phyloP scores from a whole-genome alignment of 805 yeast species.

The Ogataea degrootiae region DNA sequence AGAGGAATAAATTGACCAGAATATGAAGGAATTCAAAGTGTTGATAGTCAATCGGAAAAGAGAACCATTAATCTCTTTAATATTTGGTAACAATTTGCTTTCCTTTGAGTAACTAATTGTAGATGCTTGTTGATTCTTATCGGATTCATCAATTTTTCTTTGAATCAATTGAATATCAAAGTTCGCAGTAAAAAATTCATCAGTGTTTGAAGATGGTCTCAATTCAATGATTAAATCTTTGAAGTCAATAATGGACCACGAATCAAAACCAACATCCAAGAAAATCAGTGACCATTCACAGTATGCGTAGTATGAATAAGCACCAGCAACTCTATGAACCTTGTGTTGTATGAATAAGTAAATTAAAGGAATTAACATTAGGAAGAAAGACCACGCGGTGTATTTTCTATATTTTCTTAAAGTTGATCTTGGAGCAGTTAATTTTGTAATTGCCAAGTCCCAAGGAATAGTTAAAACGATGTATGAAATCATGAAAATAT shows the following conservation, averaged over 20 bases:
- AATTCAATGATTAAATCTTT: conserved; percentile 49
- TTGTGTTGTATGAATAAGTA: conserved; percentile 92
- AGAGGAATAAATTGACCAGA: conserved; percentile 83
- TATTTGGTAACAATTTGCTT: conserved; percentile 17
- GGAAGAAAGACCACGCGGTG: conserved; percentile 62
- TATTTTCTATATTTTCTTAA: conserved; percentile 47
- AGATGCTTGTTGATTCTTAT: not conserved
- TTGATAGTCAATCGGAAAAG: conserved; percentile 38
- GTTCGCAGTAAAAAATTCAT: conserved; percentile 23
- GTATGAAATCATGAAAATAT: conserved; percentile 89
- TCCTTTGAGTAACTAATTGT: not conserved
- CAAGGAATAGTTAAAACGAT: conserved; percentile 89
- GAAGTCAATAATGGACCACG: conserved; percentile 73
- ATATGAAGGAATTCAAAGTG: conserved; percentile 63
- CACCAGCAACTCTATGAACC: conserved; percentile 84
- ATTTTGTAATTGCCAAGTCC: conserved; percentile 58
- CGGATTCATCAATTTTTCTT: not conserved
- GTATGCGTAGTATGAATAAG: conserved; percentile 90
- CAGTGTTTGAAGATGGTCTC: conserved; percentile 18
- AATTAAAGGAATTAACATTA: conserved; percentile 71
- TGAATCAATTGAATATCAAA: conserved; percentile 18
- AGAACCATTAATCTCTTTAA: conserved; percentile 18
- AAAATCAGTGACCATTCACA: conserved; percentile 89
- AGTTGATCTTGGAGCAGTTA: conserved; percentile 41
- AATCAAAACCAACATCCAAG: conserved; percentile 80